Evolutionary conservation across 495 filamentous ascomycete genomes (phyloP), one percentile per base, ranked within the genome.

Genomic region (Barbatosphaeria neglecta): DNA sequence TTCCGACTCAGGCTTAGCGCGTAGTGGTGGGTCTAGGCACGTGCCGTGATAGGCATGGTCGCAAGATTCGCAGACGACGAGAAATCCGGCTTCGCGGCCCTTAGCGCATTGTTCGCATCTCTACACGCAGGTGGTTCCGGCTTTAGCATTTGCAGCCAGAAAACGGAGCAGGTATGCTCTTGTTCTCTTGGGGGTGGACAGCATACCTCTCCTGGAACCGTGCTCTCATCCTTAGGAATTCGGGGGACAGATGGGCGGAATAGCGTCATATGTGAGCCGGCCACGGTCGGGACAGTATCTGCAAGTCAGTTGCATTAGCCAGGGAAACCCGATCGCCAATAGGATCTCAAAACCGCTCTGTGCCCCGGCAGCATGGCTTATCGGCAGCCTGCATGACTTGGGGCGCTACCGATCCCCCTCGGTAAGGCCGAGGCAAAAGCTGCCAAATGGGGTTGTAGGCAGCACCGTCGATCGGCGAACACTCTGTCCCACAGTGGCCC

Each of bases 181-280:
- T n/a, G n/a, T n/a, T n/a, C n/a, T n/a, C n/a, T n/a, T n/a, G n/a
- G n/a, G n/a, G n/a, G n/a, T n/a, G n/a, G n/a, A n/a, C 39, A 52
- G 46, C 67, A 55, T 78, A 90, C 86, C 70, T 95, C 87, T 55
- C 87, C 88, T 4, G 79, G 76, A 51, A 76, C 77, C 22, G 74
- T 72, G 19, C 75, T 73, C 52, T 80, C 81, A 44, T 88, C 87
- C 31, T 75, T 70, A 47, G 80, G 74, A 44, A 81, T 75, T 48
- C 83, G 78, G 5, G 87, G 84, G 17, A 75, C 82, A 9, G 84
- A 80, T 33, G 88, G 87, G 38, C 89, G 84, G 55, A 94, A 86
- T 48, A 95, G 73, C 47, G 84, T 90, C 92, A 97, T 98, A 67
- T 96, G 88, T 31, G 90, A 95, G 23, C 93, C 92, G 50, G 87